Percentiles rank a stretch among this genome's conserved stretches.
Evolutionary conservation across 2,329 filamentous ascomycete genomes (phyloP).

Genomic region (Penicillium sclerotiorum): DNA sequence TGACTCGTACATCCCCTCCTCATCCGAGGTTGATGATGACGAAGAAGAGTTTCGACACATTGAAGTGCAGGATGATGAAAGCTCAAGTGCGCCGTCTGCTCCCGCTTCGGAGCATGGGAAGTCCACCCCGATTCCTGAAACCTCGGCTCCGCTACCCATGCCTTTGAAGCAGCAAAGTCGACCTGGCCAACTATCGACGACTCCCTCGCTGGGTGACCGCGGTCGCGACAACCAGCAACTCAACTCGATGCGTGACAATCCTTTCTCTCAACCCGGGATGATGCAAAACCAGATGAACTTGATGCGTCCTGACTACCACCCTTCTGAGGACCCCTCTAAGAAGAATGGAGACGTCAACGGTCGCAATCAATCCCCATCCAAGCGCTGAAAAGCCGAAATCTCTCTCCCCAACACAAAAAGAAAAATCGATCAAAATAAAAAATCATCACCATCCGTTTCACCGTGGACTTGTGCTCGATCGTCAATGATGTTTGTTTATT

Average conservation of each 20-base stretch:
- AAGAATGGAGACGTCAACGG: slow-evolving; percentile 30
- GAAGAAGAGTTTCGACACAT: slow-evolving; percentile 51
- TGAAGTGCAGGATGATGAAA: slow-evolving; percentile 50
- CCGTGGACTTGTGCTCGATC: slow-evolving; percentile 5
- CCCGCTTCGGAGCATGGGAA: slow-evolving; percentile 35
- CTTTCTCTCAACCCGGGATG: not conserved
- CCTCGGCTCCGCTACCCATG: slow-evolving; percentile 31
- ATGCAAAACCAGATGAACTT: slow-evolving; percentile 30
- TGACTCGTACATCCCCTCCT: slow-evolving; percentile 60
- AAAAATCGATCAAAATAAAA: not conserved
- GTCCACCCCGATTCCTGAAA: slow-evolving; percentile 29
- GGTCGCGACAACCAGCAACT: slow-evolving; percentile 39
- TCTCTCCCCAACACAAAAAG: not conserved
- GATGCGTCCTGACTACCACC: slow-evolving; percentile 27
- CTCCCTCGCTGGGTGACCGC: slow-evolving; percentile 29
- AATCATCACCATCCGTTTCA: slow-evolving; percentile 9
- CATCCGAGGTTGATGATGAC: slow-evolving; percentile 56
- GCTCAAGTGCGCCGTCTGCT: slow-evolving; percentile 37
- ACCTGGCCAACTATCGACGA: slow-evolving; percentile 33
- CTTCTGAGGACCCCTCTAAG: slow-evolving; percentile 29
- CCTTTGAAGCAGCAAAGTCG: slow-evolving; percentile 35
- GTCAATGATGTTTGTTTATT: not conserved
- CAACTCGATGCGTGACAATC: slow-evolving; percentile 35
- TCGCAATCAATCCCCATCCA: slow-evolving; percentile 24
- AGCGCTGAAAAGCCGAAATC: slow-evolving; percentile 12